phyloP scores from a whole-genome alignment of 2,329 filamentous ascomycete species.

The Ophiostoma sp. region DNA sequence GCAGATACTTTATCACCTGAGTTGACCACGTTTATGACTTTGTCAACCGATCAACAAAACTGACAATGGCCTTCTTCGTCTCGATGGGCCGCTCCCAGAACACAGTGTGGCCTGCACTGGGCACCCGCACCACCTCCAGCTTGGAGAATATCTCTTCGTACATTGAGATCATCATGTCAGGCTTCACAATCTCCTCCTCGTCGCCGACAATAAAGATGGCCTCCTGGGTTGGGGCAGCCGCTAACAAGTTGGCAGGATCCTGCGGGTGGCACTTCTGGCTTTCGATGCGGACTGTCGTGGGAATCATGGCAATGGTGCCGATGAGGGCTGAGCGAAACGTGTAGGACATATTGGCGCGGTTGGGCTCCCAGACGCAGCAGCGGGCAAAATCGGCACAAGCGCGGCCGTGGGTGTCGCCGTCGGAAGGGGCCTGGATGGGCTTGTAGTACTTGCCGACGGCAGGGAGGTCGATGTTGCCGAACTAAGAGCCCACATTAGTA shows the following conservation, averaged over 20 bases:
- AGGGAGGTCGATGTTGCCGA: not conserved
- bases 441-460: not conserved
- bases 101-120: constrained; percentile 13
- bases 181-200: constrained; percentile 12
- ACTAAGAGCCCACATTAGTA: too few relatives aligned
- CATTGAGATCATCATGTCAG: not conserved
- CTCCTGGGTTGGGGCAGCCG: not conserved
- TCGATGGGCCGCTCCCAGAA: constrained; percentile 26
- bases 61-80: constrained; percentile 11
- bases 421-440: not conserved
- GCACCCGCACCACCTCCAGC: constrained; percentile 3
- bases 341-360: constrained; percentile 22
- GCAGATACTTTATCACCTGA: not conserved
- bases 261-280: not conserved
- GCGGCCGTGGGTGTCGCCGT: not conserved
- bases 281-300: not conserved
- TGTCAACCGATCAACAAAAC: constrained; percentile 16
- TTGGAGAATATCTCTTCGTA: constrained; percentile 4
- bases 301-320: constrained; percentile 7
- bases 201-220: constrained; percentile 19
- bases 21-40: not conserved
- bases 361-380: constrained; percentile 20
- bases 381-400: constrained; percentile 1
- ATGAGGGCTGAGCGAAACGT: constrained; percentile 10
- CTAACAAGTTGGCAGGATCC: constrained; percentile 17